These are phyloP conservation scores for Aureobasidium sp. DNA, from an alignment of 2,329 filamentous ascomycete species.

Conservation along the genomic window DNA sequence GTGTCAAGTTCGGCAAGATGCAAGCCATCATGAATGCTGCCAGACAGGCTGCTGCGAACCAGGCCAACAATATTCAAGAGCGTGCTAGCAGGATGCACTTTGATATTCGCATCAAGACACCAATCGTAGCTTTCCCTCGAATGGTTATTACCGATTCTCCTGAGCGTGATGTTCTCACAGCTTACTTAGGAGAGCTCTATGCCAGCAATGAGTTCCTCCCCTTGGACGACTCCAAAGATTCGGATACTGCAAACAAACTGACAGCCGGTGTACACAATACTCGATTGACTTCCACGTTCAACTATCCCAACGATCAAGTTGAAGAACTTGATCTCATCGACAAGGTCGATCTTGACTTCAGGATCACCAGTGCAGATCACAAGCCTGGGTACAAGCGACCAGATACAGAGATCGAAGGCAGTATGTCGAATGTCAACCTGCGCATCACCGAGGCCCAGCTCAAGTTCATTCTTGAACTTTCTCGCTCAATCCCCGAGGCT, in stretches of 20 bases:
- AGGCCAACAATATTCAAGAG: slow-evolving; percentile 88
- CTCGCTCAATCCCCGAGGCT: slow-evolving; percentile 76
- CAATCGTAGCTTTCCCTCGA: slow-evolving; percentile 90
- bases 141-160: slow-evolving; percentile 61
- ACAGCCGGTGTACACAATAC: slow-evolving; percentile 89
- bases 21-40: slow-evolving; percentile 98
- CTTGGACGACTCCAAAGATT: slow-evolving; percentile 65
- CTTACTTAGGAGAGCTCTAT: slow-evolving; percentile 95
- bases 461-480: slow-evolving; percentile 80
- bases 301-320: slow-evolving; percentile 61
- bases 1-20: slow-evolving; percentile 99
- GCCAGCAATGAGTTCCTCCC: slow-evolving; percentile 87
- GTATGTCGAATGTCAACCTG: slow-evolving; percentile 88
- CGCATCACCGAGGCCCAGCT: slow-evolving; percentile 84
- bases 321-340: slow-evolving; percentile 97
- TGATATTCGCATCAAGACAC: slow-evolving; percentile 86
- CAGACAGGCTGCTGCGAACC: slow-evolving; percentile 83
- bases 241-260: slow-evolving; percentile 78
- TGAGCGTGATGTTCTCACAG: slow-evolving; percentile 75
- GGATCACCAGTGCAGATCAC: slow-evolving; percentile 86
- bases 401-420: slow-evolving; percentile 83
- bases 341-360: slow-evolving; percentile 89
- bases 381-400: slow-evolving; percentile 67
- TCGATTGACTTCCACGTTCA: slow-evolving; percentile 78
- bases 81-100: slow-evolving; percentile 87